Conservation (phyloP, 176 grass and related monocot genomes). For the Cymbopogon citratus region DNA sequence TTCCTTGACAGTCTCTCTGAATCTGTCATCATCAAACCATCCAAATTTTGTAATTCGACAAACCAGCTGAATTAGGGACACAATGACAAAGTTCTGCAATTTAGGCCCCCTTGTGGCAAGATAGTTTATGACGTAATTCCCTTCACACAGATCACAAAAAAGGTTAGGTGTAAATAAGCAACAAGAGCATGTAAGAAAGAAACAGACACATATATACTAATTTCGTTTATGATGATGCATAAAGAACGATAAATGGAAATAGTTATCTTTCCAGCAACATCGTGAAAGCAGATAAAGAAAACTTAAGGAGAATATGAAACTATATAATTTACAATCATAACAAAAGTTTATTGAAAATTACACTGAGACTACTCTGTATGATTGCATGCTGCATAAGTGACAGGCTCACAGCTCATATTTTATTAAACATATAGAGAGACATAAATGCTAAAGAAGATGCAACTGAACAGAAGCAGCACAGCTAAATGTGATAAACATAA, state of each 20-base stretch:
- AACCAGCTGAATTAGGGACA: constrained; percentile 82
- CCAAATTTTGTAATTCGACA: constrained; percentile 99
- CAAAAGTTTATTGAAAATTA: constrained; percentile 15
- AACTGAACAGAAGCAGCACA: constrained; percentile 7
- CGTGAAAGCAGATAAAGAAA: not conserved
- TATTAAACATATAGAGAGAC: constrained; percentile 6
- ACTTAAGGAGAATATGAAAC: constrained; percentile 3
- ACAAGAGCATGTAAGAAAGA: constrained; percentile 7
- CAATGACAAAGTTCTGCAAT: constrained; percentile 91
- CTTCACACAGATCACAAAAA: constrained; percentile 82
- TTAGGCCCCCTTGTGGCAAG: constrained; percentile 92
- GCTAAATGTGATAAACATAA: not conserved
- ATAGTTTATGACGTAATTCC: constrained; percentile 99
- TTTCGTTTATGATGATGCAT: not conserved
- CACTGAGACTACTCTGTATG: constrained; percentile 2
- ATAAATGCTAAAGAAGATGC: constrained; percentile 35
- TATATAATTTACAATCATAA: not conserved
- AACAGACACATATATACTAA: not conserved
- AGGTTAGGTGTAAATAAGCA: constrained; percentile 50
- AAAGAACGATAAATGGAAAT: not conserved
- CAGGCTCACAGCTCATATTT: not conserved
- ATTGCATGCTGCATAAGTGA: constrained; percentile 14
- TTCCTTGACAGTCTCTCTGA: constrained; percentile 95
- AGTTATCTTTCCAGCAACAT: not conserved
- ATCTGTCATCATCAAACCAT: constrained; percentile 97